Conservation (phyloP, 257 asterid species). For the Plantago major region DNA sequence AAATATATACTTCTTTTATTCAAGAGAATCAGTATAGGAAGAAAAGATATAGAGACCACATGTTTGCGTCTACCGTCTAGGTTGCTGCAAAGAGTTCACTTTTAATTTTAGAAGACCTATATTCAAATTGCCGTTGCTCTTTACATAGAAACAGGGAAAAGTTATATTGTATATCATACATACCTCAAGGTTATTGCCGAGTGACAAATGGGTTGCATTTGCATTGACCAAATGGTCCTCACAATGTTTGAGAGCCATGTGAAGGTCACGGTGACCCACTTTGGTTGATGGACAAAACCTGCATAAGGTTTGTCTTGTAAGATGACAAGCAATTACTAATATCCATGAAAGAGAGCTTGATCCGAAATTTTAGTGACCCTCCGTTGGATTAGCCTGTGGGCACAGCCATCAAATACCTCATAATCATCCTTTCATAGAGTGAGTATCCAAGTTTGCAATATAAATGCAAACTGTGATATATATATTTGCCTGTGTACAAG, state of each 20-base stretch:
- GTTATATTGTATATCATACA: neutral
- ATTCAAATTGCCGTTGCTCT: conserved; percentile 8
- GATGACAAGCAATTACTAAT: neutral
- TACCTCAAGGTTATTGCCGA: conserved; percentile 75
- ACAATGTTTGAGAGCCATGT: conserved; percentile 56
- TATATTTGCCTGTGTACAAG: too few relatives aligned
- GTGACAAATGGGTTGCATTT: conserved; percentile 48
- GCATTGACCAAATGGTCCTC: conserved; percentile 65
- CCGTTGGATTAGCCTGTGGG: too few relatives aligned
- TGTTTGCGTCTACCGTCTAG: neutral
- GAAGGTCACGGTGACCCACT: conserved; percentile 84
- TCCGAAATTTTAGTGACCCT: too few relatives aligned
- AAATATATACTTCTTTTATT: neutral
- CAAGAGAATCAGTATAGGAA: neutral
- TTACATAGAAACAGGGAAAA: neutral
- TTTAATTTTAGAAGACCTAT: neutral
- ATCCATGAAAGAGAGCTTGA: too few relatives aligned
- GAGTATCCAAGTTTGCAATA: neutral
- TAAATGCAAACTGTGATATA: neutral
- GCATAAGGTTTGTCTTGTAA: conserved; percentile 21
- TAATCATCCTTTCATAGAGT: neutral
- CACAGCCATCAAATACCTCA: too few relatives aligned
- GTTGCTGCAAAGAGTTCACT: neutral
- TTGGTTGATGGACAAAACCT: conserved; percentile 67
- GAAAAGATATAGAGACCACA: neutral